These are phyloP conservation scores for Ophiostoma pallidulum DNA, from an alignment of 2,329 filamentous ascomycete species.

Conservation along the genomic window DNA sequence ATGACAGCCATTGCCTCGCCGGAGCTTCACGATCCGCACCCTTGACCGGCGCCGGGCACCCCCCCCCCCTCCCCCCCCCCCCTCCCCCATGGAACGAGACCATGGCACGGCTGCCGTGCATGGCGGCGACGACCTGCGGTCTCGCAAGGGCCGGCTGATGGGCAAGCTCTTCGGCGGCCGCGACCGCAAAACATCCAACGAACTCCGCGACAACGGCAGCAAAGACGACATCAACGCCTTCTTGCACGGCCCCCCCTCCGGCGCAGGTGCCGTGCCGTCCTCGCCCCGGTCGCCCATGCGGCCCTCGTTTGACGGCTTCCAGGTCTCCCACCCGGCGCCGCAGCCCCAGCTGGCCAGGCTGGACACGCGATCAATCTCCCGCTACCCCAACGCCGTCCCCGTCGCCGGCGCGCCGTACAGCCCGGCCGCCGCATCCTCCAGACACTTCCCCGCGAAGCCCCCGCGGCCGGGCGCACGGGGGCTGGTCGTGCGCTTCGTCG, in stretches of 20 bases:
- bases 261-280: background rate
- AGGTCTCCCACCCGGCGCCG: slow-evolving; percentile 41
- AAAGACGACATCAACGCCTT: slow-evolving; percentile 44
- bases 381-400: slow-evolving; percentile 45
- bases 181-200: slow-evolving; percentile 28
- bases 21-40: too few species aligned
- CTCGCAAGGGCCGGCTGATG: slow-evolving; percentile 49
- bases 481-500: slow-evolving; percentile 63
- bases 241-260: slow-evolving; percentile 36
- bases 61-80: background rate
- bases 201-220: slow-evolving; percentile 26
- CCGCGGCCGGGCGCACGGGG: slow-evolving; percentile 44
- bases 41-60: background rate
- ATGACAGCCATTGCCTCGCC: background rate
- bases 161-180: slow-evolving; percentile 48
- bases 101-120: slow-evolving; percentile 9
- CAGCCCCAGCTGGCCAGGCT: slow-evolving; percentile 41
- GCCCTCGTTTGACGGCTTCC: slow-evolving; percentile 45
- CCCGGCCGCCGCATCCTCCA: slow-evolving; percentile 25
- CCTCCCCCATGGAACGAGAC: slow-evolving; percentile 13
- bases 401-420: slow-evolving; percentile 34
- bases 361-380: slow-evolving; percentile 45
- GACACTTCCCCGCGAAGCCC: slow-evolving; percentile 1
- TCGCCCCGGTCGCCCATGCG: slow-evolving; percentile 6
- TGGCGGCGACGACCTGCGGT: slow-evolving; percentile 17